A percentile compares a stretch with the other conserved stretches of the same genome.
Evolutionary conservation across 768 basidiomycete species (phyloP).

Genomic region (Stropharia rugosoannulata): DNA sequence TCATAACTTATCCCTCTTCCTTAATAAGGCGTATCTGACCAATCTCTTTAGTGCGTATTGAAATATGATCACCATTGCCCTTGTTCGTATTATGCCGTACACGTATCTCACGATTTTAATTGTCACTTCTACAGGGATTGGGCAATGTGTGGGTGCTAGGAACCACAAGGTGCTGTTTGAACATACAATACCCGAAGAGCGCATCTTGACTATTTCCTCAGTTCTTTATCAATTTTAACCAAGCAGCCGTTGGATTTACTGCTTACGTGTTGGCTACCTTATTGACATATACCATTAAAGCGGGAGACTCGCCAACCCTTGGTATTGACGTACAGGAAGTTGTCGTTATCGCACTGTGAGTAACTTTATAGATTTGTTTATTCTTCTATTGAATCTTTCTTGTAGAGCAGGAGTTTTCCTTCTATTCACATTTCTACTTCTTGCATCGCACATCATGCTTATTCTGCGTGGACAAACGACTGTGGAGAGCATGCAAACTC

Average conservation of each 20-base stretch:
- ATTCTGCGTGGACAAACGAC: conserved; percentile 71
- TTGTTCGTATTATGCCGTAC: conserved; percentile 44
- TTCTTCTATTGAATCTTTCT: not conserved
- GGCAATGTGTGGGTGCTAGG: conserved; percentile 89
- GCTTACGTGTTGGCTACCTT: conserved; percentile 64
- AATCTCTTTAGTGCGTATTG: conserved; percentile 60
- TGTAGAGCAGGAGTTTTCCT: conserved; percentile 67
- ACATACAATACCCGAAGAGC: not conserved
- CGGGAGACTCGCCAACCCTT: conserved; percentile 16
- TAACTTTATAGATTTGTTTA: conserved; percentile 10
- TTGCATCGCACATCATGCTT: conserved; percentile 57
- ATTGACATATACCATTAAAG: conserved; percentile 47
- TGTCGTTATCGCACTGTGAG: conserved; percentile 73
- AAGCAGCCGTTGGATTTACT: conserved; percentile 60
- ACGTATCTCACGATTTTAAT: not conserved
- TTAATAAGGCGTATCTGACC: not conserved
- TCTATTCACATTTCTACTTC: conserved; percentile 64
- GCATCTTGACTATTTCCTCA: conserved; percentile 23
- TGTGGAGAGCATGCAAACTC: conserved; percentile 69
- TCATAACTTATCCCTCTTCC: not conserved
- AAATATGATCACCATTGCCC: conserved; percentile 92
- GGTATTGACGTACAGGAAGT: conserved; percentile 67
- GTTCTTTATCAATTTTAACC: conserved; percentile 85
- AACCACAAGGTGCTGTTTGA: conserved; percentile 71
- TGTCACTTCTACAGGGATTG: conserved; percentile 62